A percentile compares a stretch with the other conserved stretches of the same genome.
Evolutionary conservation across 2,329 filamentous ascomycete species (phyloP).

Genomic region (Phyllosticta citribraziliensis): DNA sequence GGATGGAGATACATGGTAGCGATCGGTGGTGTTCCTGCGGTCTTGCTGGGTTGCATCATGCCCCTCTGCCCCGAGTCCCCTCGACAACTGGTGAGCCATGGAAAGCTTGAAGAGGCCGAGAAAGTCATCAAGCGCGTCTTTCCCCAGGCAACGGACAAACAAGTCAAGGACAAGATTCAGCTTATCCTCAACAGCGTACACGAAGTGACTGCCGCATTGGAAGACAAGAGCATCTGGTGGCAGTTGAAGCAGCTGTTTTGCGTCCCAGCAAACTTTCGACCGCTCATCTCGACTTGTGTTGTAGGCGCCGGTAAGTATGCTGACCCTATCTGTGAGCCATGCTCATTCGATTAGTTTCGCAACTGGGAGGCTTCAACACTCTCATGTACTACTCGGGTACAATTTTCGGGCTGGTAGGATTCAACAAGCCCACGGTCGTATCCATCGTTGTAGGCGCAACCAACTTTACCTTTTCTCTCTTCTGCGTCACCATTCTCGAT

Average conservation of each 20-base stretch:
- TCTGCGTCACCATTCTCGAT: slow-evolving; percentile 69
- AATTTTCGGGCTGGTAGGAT: slow-evolving; percentile 53
- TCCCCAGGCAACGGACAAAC: slow-evolving; percentile 9
- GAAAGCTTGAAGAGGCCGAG: slow-evolving; percentile 23
- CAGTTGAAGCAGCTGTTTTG: slow-evolving; percentile 23
- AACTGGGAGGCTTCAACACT: slow-evolving; percentile 52
- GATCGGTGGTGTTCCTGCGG: slow-evolving; percentile 26
- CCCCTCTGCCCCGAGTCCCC: slow-evolving; percentile 28
- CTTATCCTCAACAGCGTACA: slow-evolving; percentile 18
- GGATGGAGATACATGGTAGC: slow-evolving; percentile 27
- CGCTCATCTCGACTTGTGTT: slow-evolving; percentile 30
- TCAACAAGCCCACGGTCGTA: slow-evolving; percentile 67
- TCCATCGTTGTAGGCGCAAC: slow-evolving; percentile 73
- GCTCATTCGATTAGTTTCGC: slow-evolving; percentile 53
- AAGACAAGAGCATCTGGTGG: slow-evolving; percentile 22
- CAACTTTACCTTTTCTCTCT: slow-evolving; percentile 71
- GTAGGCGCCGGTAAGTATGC: slow-evolving; percentile 27
- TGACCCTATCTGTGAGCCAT: slow-evolving; percentile 19
- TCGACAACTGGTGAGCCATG: slow-evolving; percentile 30
- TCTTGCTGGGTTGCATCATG: slow-evolving; percentile 25
- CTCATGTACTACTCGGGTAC: slow-evolving; percentile 64
- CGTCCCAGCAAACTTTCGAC: slow-evolving; percentile 27
- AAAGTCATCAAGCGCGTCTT: slow-evolving; percentile 29
- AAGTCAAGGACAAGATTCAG: slow-evolving; percentile 14
- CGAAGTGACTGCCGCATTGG: slow-evolving; percentile 26